Evolutionary conservation across 2,329 filamentous ascomycete species (phyloP).

Genomic region (Sporothrix protearum): DNA sequence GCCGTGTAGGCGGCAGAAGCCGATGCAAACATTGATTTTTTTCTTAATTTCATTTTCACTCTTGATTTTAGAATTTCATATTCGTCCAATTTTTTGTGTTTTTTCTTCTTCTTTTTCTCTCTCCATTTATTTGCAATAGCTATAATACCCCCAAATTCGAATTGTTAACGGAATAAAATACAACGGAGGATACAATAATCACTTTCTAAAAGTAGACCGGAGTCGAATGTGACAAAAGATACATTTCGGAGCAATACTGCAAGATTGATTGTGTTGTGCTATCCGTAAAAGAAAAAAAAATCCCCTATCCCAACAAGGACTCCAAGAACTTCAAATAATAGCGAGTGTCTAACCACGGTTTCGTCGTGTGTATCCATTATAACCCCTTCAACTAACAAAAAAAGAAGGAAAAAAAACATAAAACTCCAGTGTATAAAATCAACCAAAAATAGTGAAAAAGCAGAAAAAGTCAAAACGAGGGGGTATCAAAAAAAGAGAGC

Average conservation of each 20-base stretch:
- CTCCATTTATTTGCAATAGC: neutral
- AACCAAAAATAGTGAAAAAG: neutral
- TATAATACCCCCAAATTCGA: constrained; percentile 13
- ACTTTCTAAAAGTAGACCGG: neutral
- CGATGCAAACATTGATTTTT: too few relatives aligned
- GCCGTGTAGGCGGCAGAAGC: neutral
- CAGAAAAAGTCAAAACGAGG: too few relatives aligned
- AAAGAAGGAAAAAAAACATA: neutral
- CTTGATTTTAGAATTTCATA: too few relatives aligned
- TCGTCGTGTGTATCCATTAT: neutral
- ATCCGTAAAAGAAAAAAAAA: neutral
- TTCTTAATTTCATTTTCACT: neutral
- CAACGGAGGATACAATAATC: neutral
- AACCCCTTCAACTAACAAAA: neutral
- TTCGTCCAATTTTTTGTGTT: too few relatives aligned
- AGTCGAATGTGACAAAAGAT: neutral
- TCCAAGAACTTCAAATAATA: neutral
- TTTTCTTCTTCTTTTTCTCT: neutral
- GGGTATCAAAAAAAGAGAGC: constrained; percentile 13
- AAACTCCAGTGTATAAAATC: neutral
- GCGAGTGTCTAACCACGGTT: neutral
- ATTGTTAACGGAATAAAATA: constrained; percentile 7
- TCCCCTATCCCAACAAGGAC: neutral
- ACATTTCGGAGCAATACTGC: neutral
- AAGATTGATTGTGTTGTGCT: neutral